Conservation (phyloP, 2,329 filamentous ascomycete genomes). For the Colletotrichum trifolii region DNA sequence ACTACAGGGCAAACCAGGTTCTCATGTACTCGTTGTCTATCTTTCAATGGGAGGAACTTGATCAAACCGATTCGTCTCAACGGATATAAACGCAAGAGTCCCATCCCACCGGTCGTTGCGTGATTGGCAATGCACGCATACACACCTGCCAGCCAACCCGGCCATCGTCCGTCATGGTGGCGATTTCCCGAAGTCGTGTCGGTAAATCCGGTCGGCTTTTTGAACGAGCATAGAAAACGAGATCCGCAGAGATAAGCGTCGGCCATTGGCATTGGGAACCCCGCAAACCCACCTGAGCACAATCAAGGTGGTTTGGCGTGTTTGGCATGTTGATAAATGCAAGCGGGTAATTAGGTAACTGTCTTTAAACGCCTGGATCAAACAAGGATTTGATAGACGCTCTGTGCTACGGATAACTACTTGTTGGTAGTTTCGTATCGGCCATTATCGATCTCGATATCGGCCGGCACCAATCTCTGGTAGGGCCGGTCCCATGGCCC, state of each 20-base stretch:
- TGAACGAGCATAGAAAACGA: background rate
- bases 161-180: constrained; percentile 14
- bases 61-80: background rate
- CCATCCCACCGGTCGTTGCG: background rate
- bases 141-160: background rate
- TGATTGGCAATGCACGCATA: background rate
- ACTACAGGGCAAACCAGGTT: background rate
- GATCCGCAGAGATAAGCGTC: constrained; percentile 14
- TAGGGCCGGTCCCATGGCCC: background rate
- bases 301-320: constrained; percentile 9
- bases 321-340: constrained; percentile 5
- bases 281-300: constrained; percentile 10
- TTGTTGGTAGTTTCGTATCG: no score
- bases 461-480: background rate
- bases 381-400: background rate
- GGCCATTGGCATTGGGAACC: background rate
- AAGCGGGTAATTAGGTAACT: constrained; percentile 1
- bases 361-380: background rate
- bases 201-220: constrained; percentile 27
- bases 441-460: no score
- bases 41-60: background rate
- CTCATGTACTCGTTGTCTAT: no score
- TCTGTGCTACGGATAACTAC: no score
- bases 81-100: constrained; percentile 18
- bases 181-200: constrained; percentile 19